A percentile compares a stretch with the other conserved stretches of the same genome.
phyloP scores from a whole-genome alignment of 768 basidiomycete genomes.

The Gloeophyllum trabeum region DNA sequence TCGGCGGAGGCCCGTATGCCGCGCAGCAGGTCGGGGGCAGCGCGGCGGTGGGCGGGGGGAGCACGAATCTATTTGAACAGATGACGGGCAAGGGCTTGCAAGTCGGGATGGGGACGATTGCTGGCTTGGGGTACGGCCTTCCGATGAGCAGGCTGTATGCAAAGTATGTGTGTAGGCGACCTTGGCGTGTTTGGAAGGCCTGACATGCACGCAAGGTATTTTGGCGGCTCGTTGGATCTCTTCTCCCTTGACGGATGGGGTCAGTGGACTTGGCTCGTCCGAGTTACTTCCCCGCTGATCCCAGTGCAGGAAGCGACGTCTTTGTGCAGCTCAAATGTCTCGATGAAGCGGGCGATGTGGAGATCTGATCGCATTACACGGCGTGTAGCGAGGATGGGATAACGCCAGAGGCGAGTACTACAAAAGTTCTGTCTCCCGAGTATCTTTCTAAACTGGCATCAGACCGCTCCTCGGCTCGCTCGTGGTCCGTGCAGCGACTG shows the following conservation, averaged over 20 bases:
- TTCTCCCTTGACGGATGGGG: constrained; percentile 82
- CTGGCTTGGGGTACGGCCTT: constrained; percentile 80
- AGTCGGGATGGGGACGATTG: constrained; percentile 80
- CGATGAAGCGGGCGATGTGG: constrained; percentile 39
- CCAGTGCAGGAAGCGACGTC: constrained; percentile 32
- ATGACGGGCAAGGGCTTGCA: constrained; percentile 71
- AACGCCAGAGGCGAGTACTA: too few species aligned
- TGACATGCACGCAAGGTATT: constrained; percentile 41
- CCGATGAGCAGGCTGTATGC: constrained; percentile 74
- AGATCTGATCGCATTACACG: too few species aligned
- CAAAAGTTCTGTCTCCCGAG: too few species aligned
- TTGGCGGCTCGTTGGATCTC: constrained; percentile 77
- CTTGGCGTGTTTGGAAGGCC: constrained; percentile 10
- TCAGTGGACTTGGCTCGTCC: constrained; percentile 16
- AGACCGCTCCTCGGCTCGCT: too few species aligned
- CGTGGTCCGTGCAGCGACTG: too few species aligned
- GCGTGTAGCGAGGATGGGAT: too few species aligned
- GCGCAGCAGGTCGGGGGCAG: constrained; percentile 69
- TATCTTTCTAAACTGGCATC: too few species aligned
- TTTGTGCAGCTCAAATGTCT: constrained; percentile 43
- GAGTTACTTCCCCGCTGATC: constrained; percentile 3
- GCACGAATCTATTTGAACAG: constrained; percentile 58
- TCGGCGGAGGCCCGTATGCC: constrained; percentile 62
- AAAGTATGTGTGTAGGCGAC: constrained; percentile 23
- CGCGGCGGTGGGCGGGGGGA: constrained; percentile 40